Base-by-base conservation (phyloP, 2,329 filamentous ascomycete genomes). In the Ophiocordyceps camponoti-rufipedis region DNA sequence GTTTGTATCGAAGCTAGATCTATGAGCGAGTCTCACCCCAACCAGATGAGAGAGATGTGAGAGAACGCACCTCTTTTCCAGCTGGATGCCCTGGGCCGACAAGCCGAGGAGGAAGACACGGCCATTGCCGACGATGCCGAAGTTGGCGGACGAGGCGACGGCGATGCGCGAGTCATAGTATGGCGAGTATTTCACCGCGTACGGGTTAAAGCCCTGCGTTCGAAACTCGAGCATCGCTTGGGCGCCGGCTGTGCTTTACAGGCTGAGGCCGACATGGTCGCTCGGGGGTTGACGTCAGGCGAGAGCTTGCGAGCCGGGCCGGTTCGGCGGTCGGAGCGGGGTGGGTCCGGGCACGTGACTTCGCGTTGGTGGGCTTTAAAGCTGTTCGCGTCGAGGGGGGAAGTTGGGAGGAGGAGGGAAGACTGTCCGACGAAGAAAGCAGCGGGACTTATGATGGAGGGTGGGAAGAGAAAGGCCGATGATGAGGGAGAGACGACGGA, bases 111-210 rank as follows among this genome's bases (percentile, higher is more conserved):
- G 79, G 58, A 85, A 96, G 1, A 96, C 66, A 41, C 88, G 78
- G 11, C 91, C 91, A 68, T 98, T 98, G 43, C 91, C 91, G 33
- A 98, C 89, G 38, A 98, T 83, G 38, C 91, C 91, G 66, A 91
- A 98, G 69, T 98, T 96, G 51, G 89, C 79, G n/a, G 87, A 83
- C 1, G 84, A 75, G 29, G 85, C 85, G 55, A 95, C 87, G 47
- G 89, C 89, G 51, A 98, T 78, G 51, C 88, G 80, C 52, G 85
- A 91, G 68, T 96, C 91, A 68, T 93, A 94, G 69, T 95, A 98
- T 7, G 91, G 91, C 46, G 89, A 96, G 71, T 96, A 98, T 66
- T 95, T 94, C 64, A 95, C 87, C 54, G 85, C 85, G 66, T 94
- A 95, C 56, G 88, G 88, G 63, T 96, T 94, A 73, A 78, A 96